These are phyloP conservation scores for Coemansia erecta DNA, from an alignment of 192 early-diverging fungal species.

Conservation along the genomic window DNA sequence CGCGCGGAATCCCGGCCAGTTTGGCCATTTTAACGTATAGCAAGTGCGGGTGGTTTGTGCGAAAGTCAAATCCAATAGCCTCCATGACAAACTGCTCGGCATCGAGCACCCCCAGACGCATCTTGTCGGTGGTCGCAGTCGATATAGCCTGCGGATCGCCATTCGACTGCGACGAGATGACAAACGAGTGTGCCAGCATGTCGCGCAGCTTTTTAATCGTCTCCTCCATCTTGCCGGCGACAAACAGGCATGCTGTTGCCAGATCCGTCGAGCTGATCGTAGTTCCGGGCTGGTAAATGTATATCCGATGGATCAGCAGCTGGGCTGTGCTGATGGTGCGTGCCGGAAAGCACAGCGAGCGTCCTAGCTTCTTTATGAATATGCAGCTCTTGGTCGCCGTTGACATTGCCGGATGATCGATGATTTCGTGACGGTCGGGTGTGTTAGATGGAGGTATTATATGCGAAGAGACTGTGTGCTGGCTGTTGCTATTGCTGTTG, in stretches of 20 bases:
- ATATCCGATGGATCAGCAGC: slow-evolving; percentile 42
- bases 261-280: slow-evolving; percentile 35
- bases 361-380: slow-evolving; percentile 34
- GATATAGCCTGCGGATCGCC: slow-evolving; percentile 33
- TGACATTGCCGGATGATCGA: slow-evolving; percentile 33
- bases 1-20: slow-evolving; percentile 45
- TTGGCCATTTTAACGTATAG: slow-evolving; percentile 72
- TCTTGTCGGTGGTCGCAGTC: slow-evolving; percentile 62
- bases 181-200: slow-evolving; percentile 64
- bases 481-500: slow-evolving; percentile 3
- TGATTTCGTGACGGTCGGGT: slow-evolving; percentile 24
- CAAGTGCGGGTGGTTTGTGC: slow-evolving; percentile 68
- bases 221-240: slow-evolving; percentile 85
- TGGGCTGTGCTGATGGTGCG: slow-evolving; percentile 48
- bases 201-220: slow-evolving; percentile 82
- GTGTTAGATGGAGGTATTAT: neutral
- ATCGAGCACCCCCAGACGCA: slow-evolving; percentile 60
- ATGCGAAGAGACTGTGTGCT: neutral
- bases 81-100: slow-evolving; percentile 75
- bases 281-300: slow-evolving; percentile 26
- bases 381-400: slow-evolving; percentile 40
- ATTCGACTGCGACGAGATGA: slow-evolving; percentile 11
- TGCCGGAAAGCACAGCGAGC: slow-evolving; percentile 35
- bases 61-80: slow-evolving; percentile 80
- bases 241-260: slow-evolving; percentile 69